Evolutionary conservation across 257 asterid species (phyloP).

Genomic region (Gentiana straminea): DNA sequence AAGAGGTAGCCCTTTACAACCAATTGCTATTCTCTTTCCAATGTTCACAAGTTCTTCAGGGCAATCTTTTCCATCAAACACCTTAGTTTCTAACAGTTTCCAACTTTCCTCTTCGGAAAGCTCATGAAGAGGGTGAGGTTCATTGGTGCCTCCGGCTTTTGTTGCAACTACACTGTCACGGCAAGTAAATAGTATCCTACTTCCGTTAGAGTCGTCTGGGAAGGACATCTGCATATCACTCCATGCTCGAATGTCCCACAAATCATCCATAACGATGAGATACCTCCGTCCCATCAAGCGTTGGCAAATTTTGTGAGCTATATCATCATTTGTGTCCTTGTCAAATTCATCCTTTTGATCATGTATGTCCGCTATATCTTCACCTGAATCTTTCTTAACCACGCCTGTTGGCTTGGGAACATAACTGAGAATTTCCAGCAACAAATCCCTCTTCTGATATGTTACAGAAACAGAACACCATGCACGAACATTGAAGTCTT

Average conservation of each 20-base stretch:
- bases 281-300: background rate
- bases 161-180: background rate
- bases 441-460: background rate
- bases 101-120: slow-evolving; percentile 2
- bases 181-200: background rate
- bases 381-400: background rate
- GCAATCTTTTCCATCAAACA: background rate
- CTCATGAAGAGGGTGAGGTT: background rate
- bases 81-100: background rate
- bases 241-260: slow-evolving; percentile 3
- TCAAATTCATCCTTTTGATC: no score
- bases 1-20: background rate
- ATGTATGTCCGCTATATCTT: background rate
- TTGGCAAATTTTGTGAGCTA: background rate
- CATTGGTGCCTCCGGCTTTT: background rate
- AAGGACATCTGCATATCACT: background rate
- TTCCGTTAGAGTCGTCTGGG: background rate
- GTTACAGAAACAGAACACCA: slow-evolving; percentile 15
- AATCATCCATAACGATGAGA: background rate
- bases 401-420: background rate
- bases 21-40: background rate
- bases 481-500: background rate
- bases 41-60: background rate
- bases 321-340: background rate
- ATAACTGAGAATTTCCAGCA: slow-evolving; percentile 1